These are phyloP conservation scores for Trichoderma parareesei DNA, from an alignment of 495 filamentous ascomycete genomes.

Conservation along the genomic window DNA sequence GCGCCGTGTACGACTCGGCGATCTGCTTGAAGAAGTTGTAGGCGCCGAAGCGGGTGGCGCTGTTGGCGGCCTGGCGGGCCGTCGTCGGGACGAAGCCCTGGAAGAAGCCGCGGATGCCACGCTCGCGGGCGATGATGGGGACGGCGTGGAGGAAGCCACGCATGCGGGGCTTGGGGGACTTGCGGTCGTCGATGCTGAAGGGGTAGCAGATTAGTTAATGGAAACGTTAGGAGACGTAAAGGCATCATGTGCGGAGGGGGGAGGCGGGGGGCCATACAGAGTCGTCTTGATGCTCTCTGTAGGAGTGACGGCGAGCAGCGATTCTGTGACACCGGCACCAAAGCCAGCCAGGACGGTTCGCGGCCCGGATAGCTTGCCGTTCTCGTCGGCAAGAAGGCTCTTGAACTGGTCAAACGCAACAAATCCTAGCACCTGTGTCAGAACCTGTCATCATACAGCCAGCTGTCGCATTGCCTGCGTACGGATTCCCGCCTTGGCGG, in stretches of 20 bases:
- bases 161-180: conserved; percentile 77
- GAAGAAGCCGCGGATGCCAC: conserved; percentile 87
- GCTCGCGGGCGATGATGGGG: conserved; percentile 74
- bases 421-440: conserved; percentile 52
- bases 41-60: conserved; percentile 76
- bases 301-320: conserved; percentile 85
- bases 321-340: conserved; percentile 90
- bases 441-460: not conserved
- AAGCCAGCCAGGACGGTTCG: conserved; percentile 89
- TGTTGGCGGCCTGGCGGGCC: conserved; percentile 89
- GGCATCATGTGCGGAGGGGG: not conserved
- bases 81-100: conserved; percentile 95
- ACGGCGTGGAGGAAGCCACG: conserved; percentile 88
- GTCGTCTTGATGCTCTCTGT: conserved; percentile 98
- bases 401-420: conserved; percentile 95
- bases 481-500: conserved; percentile 91
- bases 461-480: conserved; percentile 24
- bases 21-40: conserved; percentile 88
- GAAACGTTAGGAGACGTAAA: not conserved
- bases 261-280: conserved; percentile 51
- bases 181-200: conserved; percentile 84
- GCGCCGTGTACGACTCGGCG: conserved; percentile 84
- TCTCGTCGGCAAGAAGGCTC: conserved; percentile 66
- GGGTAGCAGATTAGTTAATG: no score
- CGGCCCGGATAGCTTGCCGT: conserved; percentile 85